Evolutionary conservation across 257 asterid genomes (phyloP).

Genomic region (Petrea volubilis): DNA sequence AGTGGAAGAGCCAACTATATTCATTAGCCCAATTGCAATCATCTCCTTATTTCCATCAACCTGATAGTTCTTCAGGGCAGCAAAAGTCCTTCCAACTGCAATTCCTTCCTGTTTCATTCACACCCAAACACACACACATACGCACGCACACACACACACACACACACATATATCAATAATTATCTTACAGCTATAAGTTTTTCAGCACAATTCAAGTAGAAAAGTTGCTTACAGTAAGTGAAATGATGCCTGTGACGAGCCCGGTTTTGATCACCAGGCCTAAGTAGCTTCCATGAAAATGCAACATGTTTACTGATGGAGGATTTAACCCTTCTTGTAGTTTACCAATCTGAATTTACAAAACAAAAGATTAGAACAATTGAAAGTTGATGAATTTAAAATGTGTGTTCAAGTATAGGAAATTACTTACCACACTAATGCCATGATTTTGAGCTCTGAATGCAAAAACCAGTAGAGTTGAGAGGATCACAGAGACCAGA

Average conservation of each 20-base stretch:
- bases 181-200: no score
- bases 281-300: constrained; percentile 54
- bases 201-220: no score
- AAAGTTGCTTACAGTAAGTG: constrained; percentile 63
- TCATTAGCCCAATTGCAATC: constrained; percentile 84
- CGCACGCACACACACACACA: no score
- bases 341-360: constrained; percentile 56
- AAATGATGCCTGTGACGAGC: constrained; percentile 65
- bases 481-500: constrained; percentile 57
- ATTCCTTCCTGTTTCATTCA: constrained; percentile 66
- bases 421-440: constrained; percentile 59
- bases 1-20: constrained; percentile 70
- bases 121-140: no score
- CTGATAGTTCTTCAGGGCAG: constrained; percentile 74
- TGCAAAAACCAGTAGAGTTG: constrained; percentile 61
- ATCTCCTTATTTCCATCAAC: constrained; percentile 86
- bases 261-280: constrained; percentile 71
- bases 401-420: background rate
- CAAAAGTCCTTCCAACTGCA: constrained; percentile 86
- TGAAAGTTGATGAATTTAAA: background rate
- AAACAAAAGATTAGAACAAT: background rate
- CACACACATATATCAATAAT: no score
- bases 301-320: constrained; percentile 78
- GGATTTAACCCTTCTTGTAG: constrained; percentile 70
- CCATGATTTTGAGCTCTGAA: constrained; percentile 71